Evolutionary conservation across 1,139 yeast species (phyloP).

Genomic region (Yamadazyma friedrichii): DNA sequence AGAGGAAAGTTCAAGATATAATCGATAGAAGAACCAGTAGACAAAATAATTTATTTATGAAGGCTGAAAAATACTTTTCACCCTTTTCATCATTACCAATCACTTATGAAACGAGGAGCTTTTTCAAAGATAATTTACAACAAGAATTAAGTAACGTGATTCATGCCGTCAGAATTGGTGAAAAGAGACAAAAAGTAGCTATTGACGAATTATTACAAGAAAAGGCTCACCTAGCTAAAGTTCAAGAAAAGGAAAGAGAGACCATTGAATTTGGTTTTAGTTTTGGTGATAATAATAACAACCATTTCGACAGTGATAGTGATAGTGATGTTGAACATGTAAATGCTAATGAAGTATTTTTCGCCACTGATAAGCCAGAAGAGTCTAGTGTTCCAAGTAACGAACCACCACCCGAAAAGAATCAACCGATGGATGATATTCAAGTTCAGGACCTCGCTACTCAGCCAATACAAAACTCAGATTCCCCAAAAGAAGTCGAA

Average conservation of each 20-base stretch:
- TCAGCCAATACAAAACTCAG: too few relatives aligned
- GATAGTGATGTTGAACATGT: constrained; percentile 14
- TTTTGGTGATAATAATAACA: constrained; percentile 20
- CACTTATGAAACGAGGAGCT: constrained; percentile 23
- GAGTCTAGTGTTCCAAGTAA: too few relatives aligned
- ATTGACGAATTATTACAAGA: constrained; percentile 23
- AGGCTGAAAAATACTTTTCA: constrained; percentile 44
- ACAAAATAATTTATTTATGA: constrained; percentile 37
- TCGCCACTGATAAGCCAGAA: constrained; percentile 9
- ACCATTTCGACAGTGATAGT: constrained; percentile 18
- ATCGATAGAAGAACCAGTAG: constrained; percentile 22
- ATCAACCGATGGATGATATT: not conserved
- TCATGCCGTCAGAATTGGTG: constrained; percentile 35
- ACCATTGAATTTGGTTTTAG: constrained; percentile 32
- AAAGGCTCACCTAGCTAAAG: constrained; percentile 21
- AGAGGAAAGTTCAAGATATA: constrained; percentile 19
- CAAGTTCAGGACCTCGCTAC: too few relatives aligned
- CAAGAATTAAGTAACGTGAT: constrained; percentile 37
- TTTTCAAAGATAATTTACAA: constrained; percentile 16
- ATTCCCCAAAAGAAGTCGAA: not conserved
- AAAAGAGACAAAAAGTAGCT: constrained; percentile 23
- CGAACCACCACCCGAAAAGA: not conserved
- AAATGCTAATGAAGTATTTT: constrained; percentile 12
- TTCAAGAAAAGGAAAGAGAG: constrained; percentile 18
- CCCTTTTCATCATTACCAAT: constrained; percentile 32